Evolutionary conservation across 2,329 filamentous ascomycete species (phyloP), one percentile per base, ranked within the genome.

Genomic region (Lasiodiplodia citricola): DNA sequence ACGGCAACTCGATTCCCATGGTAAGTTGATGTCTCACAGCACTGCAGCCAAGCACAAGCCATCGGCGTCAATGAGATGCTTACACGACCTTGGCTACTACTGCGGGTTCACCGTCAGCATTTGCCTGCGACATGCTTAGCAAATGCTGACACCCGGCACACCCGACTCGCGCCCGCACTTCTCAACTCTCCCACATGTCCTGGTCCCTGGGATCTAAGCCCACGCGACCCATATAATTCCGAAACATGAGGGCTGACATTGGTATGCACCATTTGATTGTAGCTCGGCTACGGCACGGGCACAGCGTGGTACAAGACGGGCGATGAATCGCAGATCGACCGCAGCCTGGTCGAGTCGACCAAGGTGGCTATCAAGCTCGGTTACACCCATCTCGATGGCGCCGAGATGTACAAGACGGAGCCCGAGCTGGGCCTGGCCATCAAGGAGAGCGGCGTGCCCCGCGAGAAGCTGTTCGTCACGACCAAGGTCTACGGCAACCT

Each of bases 341-440:
- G 88, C 68, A 82, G 84, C 5, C 81, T 85, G 62, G 82, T 90
- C 16, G 86, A 89, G 64, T 79, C 81, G 0, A 82, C 86, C 55
- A 86, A 90, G 68, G 85, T 81, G 71, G 91, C 92, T 38, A 90
- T 93, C 73, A 85, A 87, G 67, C 79, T 87, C n/a, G 91, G 90
- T 28, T 94, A 90, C 78, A 84, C 85, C 69, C 91, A 94, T 75
- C 83, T 94, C 3, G 92, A 95, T 77, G 88, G 91, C 54, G 92
- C 92, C 23, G 89, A 94, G 82, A 80, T 84, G 69, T 86, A 86
- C 78, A 83, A 84, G 71, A 86, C 83, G 2, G 84, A 86, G 73
- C 76, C 79, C 3, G 84, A 86, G 73, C 79, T 85, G 18, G 83
- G 84, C 13, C 78, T 76, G 10, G 84, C 80, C 25, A 85, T 86